Evolutionary conservation across 2,329 filamentous ascomycete species (phyloP).

Genomic region (Colletotrichum sidae): DNA sequence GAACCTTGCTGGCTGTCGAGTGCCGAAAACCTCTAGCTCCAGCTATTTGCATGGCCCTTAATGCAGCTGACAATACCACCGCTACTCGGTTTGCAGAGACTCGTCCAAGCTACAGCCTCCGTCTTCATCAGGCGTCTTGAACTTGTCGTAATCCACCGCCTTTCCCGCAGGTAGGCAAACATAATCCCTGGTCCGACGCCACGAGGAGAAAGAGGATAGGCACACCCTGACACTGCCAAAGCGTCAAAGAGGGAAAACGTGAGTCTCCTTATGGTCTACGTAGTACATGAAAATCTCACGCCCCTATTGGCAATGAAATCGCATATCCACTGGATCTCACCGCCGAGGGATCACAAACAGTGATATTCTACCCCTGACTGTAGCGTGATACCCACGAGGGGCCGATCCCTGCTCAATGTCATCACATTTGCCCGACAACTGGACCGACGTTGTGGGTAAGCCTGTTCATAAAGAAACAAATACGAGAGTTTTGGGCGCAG

Average conservation of each 20-base stretch:
- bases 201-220: not conserved
- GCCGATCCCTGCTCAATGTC: not conserved
- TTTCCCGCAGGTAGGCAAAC: slow-evolving; percentile 8
- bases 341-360: not conserved
- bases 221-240: not conserved
- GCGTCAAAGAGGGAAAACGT: not conserved
- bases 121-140: not conserved
- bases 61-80: too few species aligned
- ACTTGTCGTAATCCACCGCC: not conserved
- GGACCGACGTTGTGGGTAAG: not conserved
- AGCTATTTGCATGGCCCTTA: too few species aligned
- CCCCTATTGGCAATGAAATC: not conserved
- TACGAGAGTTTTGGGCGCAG: not conserved
- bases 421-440: not conserved
- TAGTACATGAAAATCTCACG: not conserved
- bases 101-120: slow-evolving; percentile 5
- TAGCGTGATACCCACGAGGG: slow-evolving; percentile 10
- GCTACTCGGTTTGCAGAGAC: not conserved
- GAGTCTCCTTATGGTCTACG: slow-evolving; percentile 2
- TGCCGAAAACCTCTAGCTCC: too few species aligned
- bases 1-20: too few species aligned
- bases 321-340: slow-evolving; percentile 16
- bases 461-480: not conserved
- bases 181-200: not conserved
- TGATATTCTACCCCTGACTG: slow-evolving; percentile 8